Conservation (phyloP, 306 rosid species). For the Prunus persica region Prunus_persica_NCBIv2 NC_034014.1:22574501-22575000, state of each 20-base stretch:
- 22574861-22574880: constrained; percentile 41
- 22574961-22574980: too few relatives aligned
- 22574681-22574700: constrained; percentile 17
- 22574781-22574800: constrained; percentile 51
- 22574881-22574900: constrained; percentile 50
- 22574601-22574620: neutral
- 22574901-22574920: constrained; percentile 27
- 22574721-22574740: neutral
- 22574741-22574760: neutral
- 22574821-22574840: constrained; percentile 44
- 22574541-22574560: neutral
- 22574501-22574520: constrained; percentile 22
- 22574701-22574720: constrained; percentile 18
- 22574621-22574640: constrained; percentile 2
- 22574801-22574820: constrained; percentile 68
- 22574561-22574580: neutral
- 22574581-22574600: constrained; percentile 19
- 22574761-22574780: constrained; percentile 42
- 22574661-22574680: neutral
- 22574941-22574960: neutral
- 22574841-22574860: constrained; percentile 52
- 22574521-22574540: constrained; percentile 30
- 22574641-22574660: neutral
- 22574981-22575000: too few relatives aligned
- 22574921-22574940: too few relatives aligned